These are phyloP conservation scores for Leccinellum rugosiceps DNA, from an alignment of 768 basidiomycete species.

Conservation along the genomic window DNA sequence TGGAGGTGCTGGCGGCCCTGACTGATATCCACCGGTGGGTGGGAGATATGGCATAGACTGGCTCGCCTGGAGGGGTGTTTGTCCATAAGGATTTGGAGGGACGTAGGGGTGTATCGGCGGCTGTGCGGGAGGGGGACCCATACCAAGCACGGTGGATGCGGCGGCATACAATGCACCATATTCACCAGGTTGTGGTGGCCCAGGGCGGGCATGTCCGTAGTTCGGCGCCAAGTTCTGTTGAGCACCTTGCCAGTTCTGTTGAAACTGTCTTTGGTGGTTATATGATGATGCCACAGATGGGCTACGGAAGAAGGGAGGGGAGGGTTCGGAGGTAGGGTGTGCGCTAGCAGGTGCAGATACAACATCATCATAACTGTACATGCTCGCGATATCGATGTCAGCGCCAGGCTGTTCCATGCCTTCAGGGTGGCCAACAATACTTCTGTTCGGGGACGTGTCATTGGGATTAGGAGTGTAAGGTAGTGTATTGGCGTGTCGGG, in stretches of 20 bases:
- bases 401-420: constrained; percentile 22
- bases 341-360: constrained; percentile 29
- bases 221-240: constrained; percentile 19
- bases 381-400: constrained; percentile 37
- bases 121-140: constrained; percentile 53
- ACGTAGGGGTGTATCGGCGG: constrained; percentile 18
- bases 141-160: constrained; percentile 77
- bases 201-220: constrained; percentile 16
- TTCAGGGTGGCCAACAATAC: constrained; percentile 28
- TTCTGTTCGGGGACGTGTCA: constrained; percentile 21
- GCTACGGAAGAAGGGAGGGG: constrained; percentile 15
- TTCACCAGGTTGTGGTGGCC: constrained; percentile 35
- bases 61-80: constrained; percentile 23
- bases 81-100: constrained; percentile 22
- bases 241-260: constrained; percentile 29
- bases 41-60: constrained; percentile 34
- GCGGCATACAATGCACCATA: constrained; percentile 67
- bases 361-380: constrained; percentile 39
- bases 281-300: constrained; percentile 18
- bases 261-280: constrained; percentile 20
- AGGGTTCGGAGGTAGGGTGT: constrained; percentile 24
- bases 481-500: constrained; percentile 42
- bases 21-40: constrained; percentile 25
- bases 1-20: constrained; percentile 11
- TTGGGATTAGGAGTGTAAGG: constrained; percentile 30